phyloP scores from a whole-genome alignment of 306 rosid genomes.

The Trifolium dubium region DNA sequence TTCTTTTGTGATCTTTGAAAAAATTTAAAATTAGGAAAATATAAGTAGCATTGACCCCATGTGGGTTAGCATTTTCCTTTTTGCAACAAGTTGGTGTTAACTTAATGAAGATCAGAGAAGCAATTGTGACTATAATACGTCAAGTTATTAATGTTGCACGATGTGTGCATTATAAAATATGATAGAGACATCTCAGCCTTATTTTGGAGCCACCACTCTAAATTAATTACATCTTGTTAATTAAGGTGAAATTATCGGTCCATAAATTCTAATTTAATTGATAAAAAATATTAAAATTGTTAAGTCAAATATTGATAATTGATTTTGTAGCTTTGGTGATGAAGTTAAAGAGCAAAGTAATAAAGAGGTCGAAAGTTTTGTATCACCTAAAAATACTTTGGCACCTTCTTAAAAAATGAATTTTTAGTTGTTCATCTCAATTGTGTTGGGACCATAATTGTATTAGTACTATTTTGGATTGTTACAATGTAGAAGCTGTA shows the following conservation, averaged over 20 bases:
- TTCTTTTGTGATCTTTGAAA: slow-evolving; percentile 18
- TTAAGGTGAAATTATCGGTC: background rate
- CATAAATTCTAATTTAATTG: too few species aligned
- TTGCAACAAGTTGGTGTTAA: slow-evolving; percentile 30
- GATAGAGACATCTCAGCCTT: slow-evolving; percentile 24
- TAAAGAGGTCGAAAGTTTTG: too few species aligned
- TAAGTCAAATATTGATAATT: too few species aligned
- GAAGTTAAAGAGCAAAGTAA: too few species aligned
- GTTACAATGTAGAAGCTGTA: too few species aligned
- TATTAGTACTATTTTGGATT: too few species aligned
- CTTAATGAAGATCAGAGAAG: slow-evolving; percentile 1
- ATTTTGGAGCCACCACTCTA: slow-evolving; percentile 20
- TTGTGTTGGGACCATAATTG: too few species aligned
- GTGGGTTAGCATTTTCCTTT: slow-evolving; percentile 10
- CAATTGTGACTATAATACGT: background rate
- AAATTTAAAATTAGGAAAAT: slow-evolving; percentile 18
- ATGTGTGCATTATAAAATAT: slow-evolving; percentile 29
- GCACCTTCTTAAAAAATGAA: too few species aligned
- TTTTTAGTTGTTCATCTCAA: too few species aligned
- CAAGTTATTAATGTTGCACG: slow-evolving; percentile 14
- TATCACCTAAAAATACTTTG: too few species aligned
- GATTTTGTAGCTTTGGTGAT: too few species aligned
- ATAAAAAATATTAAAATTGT: too few species aligned
- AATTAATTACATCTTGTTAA: background rate
- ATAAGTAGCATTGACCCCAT: slow-evolving; percentile 26